Percentiles rank a stretch among this genome's conserved stretches.
Conservation (phyloP, 768 basidiomycete species). For the Calocybe gangraenosa region DNA sequence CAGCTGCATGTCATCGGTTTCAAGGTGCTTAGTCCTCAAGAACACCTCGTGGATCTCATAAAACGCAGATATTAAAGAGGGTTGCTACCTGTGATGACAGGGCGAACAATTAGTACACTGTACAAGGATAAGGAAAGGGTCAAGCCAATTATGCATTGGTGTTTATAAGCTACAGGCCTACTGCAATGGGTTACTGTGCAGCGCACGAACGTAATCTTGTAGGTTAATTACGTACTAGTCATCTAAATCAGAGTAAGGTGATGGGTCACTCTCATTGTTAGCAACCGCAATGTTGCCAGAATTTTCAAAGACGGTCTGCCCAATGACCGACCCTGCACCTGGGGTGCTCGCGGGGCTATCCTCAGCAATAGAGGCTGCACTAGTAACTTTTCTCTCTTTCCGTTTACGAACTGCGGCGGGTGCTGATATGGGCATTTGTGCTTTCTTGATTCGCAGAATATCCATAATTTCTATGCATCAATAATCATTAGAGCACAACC, state of each 20-base stretch:
- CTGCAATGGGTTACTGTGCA: no score
- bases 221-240: background rate
- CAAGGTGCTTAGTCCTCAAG: background rate
- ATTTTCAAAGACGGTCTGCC: constrained; percentile 21
- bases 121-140: no score
- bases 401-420: constrained; percentile 25
- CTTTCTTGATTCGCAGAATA: constrained; percentile 71
- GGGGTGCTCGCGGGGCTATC: constrained; percentile 3
- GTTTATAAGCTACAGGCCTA: no score
- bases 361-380: constrained; percentile 46
- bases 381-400: constrained; percentile 48
- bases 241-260: constrained; percentile 11
- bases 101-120: no score
- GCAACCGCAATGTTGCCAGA: constrained; percentile 4
- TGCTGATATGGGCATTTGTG: constrained; percentile 40
- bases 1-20: constrained; percentile 10
- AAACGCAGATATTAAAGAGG: background rate
- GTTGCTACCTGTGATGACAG: no score
- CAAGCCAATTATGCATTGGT: no score
- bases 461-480: constrained; percentile 70
- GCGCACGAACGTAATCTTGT: background rate
- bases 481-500: constrained; percentile 7
- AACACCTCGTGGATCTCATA: constrained; percentile 10
- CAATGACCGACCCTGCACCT: constrained; percentile 29
- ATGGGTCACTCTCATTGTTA: constrained; percentile 15